Percentiles rank a stretch among this genome's conserved stretches.
These are phyloP conservation scores for Penicillium sclerotigenum DNA, from an alignment of 2,329 filamentous ascomycete species.

Conservation along the genomic window DNA sequence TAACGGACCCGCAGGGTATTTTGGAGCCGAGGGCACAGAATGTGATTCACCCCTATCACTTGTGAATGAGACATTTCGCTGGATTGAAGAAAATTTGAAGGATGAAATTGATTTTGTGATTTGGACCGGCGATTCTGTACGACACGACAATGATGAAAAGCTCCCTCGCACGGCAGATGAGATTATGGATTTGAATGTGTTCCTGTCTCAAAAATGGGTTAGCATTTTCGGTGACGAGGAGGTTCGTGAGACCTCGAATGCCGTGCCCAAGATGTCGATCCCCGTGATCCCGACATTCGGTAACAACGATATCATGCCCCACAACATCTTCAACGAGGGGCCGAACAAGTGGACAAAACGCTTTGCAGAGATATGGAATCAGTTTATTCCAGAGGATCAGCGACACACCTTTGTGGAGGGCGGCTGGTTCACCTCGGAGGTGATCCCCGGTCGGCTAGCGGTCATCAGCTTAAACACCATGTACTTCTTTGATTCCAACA, in stretches of 20 bases:
- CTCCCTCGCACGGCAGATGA: slow-evolving; percentile 72
- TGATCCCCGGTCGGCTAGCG: slow-evolving; percentile 78
- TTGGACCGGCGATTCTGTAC: slow-evolving; percentile 87
- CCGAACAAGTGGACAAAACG: slow-evolving; percentile 81
- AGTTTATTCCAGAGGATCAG: slow-evolving; percentile 89
- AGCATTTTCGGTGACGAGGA: slow-evolving; percentile 62
- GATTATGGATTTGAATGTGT: slow-evolving; percentile 73
- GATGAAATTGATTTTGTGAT: slow-evolving; percentile 83
- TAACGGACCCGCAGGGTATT: slow-evolving; percentile 71
- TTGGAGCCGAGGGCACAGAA: slow-evolving; percentile 80
- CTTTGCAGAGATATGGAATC: slow-evolving; percentile 75
- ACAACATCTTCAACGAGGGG: slow-evolving; percentile 84
- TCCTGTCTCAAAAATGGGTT: slow-evolving; percentile 71
- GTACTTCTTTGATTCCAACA: slow-evolving; percentile 93
- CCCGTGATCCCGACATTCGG: slow-evolving; percentile 88
- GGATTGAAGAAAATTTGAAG: slow-evolving; percentile 75
- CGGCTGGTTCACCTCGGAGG: slow-evolving; percentile 92
- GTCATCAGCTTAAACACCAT: slow-evolving; percentile 95
- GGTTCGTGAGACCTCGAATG: slow-evolving; percentile 44
- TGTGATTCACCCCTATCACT: slow-evolving; percentile 83
- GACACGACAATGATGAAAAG: slow-evolving; percentile 82
- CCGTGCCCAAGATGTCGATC: slow-evolving; percentile 59
- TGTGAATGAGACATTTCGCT: slow-evolving; percentile 83
- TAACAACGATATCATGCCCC: slow-evolving; percentile 96
- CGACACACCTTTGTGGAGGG: slow-evolving; percentile 86